Percentiles rank a stretch among this genome's conserved stretches.
Conservation (phyloP, 768 basidiomycete species). For the Russula foetens region DNA sequence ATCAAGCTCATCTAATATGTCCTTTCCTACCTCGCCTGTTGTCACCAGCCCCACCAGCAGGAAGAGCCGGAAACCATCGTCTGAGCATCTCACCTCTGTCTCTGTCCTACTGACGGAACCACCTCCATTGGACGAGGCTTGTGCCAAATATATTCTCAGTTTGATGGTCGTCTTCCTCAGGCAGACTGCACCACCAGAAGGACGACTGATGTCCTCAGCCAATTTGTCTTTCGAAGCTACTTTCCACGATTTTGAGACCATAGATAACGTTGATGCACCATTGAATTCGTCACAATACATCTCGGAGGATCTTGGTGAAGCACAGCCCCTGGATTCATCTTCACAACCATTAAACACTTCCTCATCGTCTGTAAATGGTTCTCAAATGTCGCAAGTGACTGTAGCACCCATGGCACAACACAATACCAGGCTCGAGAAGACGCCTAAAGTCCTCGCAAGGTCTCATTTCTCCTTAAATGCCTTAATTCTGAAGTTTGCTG, state of each 20-base stretch:
- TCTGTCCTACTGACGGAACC: constrained; percentile 52
- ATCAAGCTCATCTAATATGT: constrained; percentile 33
- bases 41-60: constrained; percentile 23
- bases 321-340: constrained; percentile 1
- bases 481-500: constrained; percentile 62
- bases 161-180: constrained; percentile 79
- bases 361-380: constrained; percentile 15
- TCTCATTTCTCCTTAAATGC: constrained; percentile 48
- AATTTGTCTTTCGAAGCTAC: constrained; percentile 53
- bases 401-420: constrained; percentile 19
- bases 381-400: constrained; percentile 22
- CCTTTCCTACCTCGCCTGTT: constrained; percentile 28
- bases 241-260: constrained; percentile 65
- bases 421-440: constrained; percentile 46
- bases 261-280: constrained; percentile 32
- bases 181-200: constrained; percentile 53
- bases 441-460: constrained; percentile 50
- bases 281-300: constrained; percentile 19
- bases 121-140: constrained; percentile 68
- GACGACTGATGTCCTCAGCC: constrained; percentile 49
- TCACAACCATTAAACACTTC: constrained; percentile 6
- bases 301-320: constrained; percentile 7
- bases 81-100: constrained; percentile 35
- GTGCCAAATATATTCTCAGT: constrained; percentile 73
- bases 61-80: constrained; percentile 33